These are phyloP conservation scores for Botryosphaeria dothidea DNA, from an alignment of 2,329 filamentous ascomycete genomes.

Conservation along the genomic window DNA sequence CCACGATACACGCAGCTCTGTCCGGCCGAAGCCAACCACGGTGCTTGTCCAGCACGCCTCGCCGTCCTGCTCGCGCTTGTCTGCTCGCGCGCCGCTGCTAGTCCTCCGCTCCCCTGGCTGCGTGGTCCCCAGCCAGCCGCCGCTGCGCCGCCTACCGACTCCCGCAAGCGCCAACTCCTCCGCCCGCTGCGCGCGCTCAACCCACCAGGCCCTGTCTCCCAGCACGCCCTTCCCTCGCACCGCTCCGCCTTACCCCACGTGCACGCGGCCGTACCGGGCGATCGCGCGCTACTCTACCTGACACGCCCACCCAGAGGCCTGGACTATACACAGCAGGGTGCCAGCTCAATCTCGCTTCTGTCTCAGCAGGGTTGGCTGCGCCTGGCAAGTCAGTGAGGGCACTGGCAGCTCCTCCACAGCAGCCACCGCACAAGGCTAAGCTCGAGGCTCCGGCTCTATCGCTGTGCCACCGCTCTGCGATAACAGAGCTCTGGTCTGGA, in stretches of 20 bases:
- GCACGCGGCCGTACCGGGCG: slow-evolving; percentile 12
- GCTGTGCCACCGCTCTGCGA: slow-evolving; percentile 11
- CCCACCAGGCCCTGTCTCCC: not conserved
- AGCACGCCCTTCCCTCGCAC: slow-evolving; percentile 6
- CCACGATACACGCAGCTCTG: slow-evolving; percentile 8
- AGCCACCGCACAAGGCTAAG: slow-evolving; percentile 10
- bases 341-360: slow-evolving; percentile 21
- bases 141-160: not conserved
- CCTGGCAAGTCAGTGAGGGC: slow-evolving; percentile 9
- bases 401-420: slow-evolving; percentile 15
- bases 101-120: slow-evolving; percentile 3
- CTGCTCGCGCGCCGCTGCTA: not conserved
- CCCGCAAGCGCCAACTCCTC: slow-evolving; percentile 15
- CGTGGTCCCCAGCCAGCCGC: not conserved
- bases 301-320: slow-evolving; percentile 10
- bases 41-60: not conserved
- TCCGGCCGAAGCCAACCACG: not conserved
- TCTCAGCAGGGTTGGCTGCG: slow-evolving; percentile 20
- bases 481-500: slow-evolving; percentile 12
- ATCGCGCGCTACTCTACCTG: slow-evolving; percentile 13
- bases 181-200: slow-evolving; percentile 5
- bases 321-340: slow-evolving; percentile 14
- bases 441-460: slow-evolving; percentile 13
- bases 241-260: slow-evolving; percentile 17
- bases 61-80: not conserved